A percentile compares a stretch with the other conserved stretches of the same genome.
These are phyloP conservation scores for Cymbopogon citratus DNA, from an alignment of 176 grass and related monocot genomes.

Conservation along the genomic window DNA sequence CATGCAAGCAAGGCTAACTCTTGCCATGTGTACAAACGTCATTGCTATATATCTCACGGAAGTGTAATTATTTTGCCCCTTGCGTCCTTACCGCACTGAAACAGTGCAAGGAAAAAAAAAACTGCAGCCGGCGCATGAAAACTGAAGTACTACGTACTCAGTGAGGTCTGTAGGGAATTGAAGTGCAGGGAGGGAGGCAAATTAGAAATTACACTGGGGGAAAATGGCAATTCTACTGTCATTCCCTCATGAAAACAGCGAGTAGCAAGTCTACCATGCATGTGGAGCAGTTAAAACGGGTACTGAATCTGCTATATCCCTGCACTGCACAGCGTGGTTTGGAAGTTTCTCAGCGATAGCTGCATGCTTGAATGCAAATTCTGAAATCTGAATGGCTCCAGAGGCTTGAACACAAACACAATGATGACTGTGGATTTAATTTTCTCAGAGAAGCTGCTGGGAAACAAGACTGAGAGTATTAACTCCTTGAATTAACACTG, in stretches of 20 bases:
- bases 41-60: background rate
- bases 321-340: constrained; percentile 23
- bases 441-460: background rate
- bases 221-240: constrained; percentile 28
- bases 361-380: constrained; percentile 14
- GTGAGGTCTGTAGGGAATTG: background rate
- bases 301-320: constrained; percentile 4
- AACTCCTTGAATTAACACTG: background rate
- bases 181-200: constrained; percentile 1
- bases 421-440: background rate
- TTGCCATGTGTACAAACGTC: background rate
- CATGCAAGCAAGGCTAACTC: background rate
- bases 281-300: constrained; percentile 38
- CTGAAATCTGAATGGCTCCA: background rate
- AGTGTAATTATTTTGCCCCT: background rate
- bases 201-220: background rate
- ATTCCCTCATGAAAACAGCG: constrained; percentile 16
- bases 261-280: constrained; percentile 25
- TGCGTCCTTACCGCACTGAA: constrained; percentile 1
- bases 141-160: background rate
- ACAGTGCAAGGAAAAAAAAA: constrained; percentile 15
- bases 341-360: constrained; percentile 27
- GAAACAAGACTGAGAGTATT: background rate
- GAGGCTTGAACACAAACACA: background rate
- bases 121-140: background rate